Conservation (phyloP, 306 rosid species). For the Lathyrus tuberosus region DNA sequence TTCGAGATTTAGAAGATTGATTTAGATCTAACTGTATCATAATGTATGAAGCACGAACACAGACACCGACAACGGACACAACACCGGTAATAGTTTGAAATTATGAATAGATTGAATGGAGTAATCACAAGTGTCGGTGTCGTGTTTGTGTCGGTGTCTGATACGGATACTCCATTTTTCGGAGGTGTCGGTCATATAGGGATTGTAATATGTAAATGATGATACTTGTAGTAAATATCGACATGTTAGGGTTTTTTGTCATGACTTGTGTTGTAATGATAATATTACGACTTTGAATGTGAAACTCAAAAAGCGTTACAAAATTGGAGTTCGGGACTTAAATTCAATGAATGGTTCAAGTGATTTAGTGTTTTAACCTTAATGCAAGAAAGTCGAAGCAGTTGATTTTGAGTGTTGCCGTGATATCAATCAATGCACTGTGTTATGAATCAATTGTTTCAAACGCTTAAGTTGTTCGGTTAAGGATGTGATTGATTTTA, state of each 20-base stretch:
- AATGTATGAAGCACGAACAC: too few relatives aligned
- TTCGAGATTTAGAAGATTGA: background rate
- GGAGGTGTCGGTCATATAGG: background rate
- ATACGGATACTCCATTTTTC: too few relatives aligned
- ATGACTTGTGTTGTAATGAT: background rate
- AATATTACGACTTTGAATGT: background rate
- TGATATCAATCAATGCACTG: slow-evolving; percentile 1
- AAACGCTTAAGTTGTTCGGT: background rate
- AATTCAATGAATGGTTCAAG: background rate
- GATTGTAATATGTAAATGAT: slow-evolving; percentile 8
- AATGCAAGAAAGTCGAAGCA: background rate
- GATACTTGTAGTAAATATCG: background rate
- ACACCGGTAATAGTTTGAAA: too few relatives aligned
- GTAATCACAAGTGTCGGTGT: too few relatives aligned
- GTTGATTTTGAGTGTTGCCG: slow-evolving; percentile 7
- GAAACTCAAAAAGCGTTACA: background rate
- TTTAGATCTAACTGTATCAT: background rate
- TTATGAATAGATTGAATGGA: too few relatives aligned
- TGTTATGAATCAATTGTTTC: background rate
- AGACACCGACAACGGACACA: too few relatives aligned
- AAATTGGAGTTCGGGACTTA: background rate
- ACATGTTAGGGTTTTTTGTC: background rate
- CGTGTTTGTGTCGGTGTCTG: background rate
- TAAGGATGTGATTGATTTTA: background rate
- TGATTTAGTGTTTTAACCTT: slow-evolving; percentile 25